Base-by-base conservation (phyloP, 2,329 filamentous ascomycete genomes). In the Dissoconium aciculare region DNA sequence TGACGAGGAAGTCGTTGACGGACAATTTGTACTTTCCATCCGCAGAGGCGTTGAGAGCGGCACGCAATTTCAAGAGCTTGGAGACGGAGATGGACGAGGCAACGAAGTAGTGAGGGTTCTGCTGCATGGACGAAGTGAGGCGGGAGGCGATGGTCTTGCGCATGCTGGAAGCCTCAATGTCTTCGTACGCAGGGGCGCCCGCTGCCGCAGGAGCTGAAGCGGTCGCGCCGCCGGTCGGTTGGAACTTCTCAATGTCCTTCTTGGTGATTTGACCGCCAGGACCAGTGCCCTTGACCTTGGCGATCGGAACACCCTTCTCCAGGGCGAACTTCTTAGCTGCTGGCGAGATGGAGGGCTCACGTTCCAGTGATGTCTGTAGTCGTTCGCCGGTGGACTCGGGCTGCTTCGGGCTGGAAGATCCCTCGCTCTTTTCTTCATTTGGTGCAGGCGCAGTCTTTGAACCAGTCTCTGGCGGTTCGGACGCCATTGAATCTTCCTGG, bases 1-100 rank as follows among this genome's bases (percentile, higher is more conserved):
- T 98, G 71, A 98, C 83, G 41, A 98, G 69, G 71, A 98, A 93
- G 63, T 98, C 89, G 63, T 98, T 98, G 63, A 98, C 83, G n/a
- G 85, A 94, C 36, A 98, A 80, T 74, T 94, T 98, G 74, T 93
- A 98, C 61, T 84, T 76, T 63, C 87, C 89, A 40, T 93, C 78
- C 28, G 82, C 67, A 9, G 80, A 76, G 54, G 74, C 72, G 66
- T 98, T 98, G 45, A 98, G 74, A 36, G 87, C 84, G 62, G 82
- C 73, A 52, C 89, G 84, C 49, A 98, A 84, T 69, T 94, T 95
- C 52, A 93, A 67, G 28, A 98, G 80, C 72, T 95, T 95, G 59
- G 68, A 71, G 42, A 98, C 89, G 35, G 87, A 95, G 54, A 98
- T 71, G 47, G 74, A 74, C 50, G 83, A 78, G 49, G 82, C 82